Base-by-base conservation (phyloP, 441 rosid species). In the Pelargonium australe region DNA sequence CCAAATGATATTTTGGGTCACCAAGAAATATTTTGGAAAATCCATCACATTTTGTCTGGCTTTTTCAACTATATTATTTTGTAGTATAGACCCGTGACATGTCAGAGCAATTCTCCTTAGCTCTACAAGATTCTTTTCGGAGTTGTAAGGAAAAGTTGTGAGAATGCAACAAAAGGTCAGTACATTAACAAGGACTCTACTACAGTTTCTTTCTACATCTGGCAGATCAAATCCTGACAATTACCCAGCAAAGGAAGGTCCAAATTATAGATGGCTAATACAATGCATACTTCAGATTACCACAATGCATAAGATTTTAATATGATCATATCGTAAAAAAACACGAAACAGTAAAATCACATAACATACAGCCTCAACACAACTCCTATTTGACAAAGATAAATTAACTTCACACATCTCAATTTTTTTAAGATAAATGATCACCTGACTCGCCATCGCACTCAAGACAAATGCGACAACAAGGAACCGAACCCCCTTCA, bases 401-500 rank as follows among this genome's bases (percentile, higher is more conserved):
- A 0, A 41, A 67, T 7, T 64, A 17, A 70, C 63, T 13, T 19
- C 23, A 63, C 2, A 58, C 63, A 49, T 64, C 7, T 11, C 2
- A 0, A 25, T 25, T 25, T 25, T 25, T 25, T 25, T 25, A 65
- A 23, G 57, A 9, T 28, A 19, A 10, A 51, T 13, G 51, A 43
- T 66, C 65, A 86, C 95, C 95, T 70, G 81, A 75, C 70, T 94
- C 95, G 53, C 89, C 79, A 64, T 91, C 99, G 76, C 84, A 78
- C 80, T 94, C 99, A 4, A 94, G 89, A 77, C 99, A 94, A 71
- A 94, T 94, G 68, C 99, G 96, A 68, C 99, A 94, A 69, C 89
- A 79, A 66, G 97, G 92, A 76, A 81, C 69, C 20, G 91, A 86
- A 25, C 74, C 93, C 40, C 77, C 84, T 78, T 91, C 98, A 13